These are phyloP conservation scores for Kodamaea kaohsiungensis DNA, from an alignment of 805 yeast genomes.

Conservation along the genomic window DNA sequence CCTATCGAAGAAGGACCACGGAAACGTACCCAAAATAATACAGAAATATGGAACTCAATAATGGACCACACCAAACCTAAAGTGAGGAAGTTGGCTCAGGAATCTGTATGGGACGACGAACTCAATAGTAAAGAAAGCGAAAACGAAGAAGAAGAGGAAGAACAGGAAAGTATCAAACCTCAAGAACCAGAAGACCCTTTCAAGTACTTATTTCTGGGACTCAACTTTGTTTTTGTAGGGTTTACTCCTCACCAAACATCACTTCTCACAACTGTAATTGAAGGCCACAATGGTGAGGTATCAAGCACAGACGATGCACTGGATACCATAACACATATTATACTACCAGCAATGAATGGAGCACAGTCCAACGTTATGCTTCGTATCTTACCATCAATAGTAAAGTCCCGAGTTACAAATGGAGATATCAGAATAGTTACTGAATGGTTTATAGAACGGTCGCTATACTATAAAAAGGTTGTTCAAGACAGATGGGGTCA, in stretches of 20 bases:
- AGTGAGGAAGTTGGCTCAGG: constrained; percentile 14
- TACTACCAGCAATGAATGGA: constrained; percentile 34
- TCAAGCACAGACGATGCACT: constrained; percentile 18
- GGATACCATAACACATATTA: constrained; percentile 30
- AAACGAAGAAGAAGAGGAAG: constrained; percentile 18
- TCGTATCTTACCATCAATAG: constrained; percentile 24
- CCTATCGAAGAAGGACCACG: constrained; percentile 9
- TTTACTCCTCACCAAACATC: constrained; percentile 39
- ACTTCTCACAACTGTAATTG: constrained; percentile 43
- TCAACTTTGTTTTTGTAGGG: constrained; percentile 44
- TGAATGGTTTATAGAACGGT: constrained; percentile 81
- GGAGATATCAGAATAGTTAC: constrained; percentile 48
- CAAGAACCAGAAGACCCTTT: constrained; percentile 6
- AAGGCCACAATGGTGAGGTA: constrained; percentile 46
- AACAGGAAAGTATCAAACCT: neutral
- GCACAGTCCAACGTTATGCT: constrained; percentile 26
- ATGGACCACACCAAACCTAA: constrained; percentile 29
- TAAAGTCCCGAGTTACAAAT: constrained; percentile 23
- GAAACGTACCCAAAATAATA: constrained; percentile 21
- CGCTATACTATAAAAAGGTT: constrained; percentile 54
- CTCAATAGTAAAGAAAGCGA: constrained; percentile 2
- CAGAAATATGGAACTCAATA: constrained; percentile 46
- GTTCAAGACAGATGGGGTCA: constrained; percentile 62
- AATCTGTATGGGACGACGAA: constrained; percentile 30
- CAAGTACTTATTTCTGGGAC: constrained; percentile 39